phyloP scores from a whole-genome alignment of 805 yeast species.

The Candida insectorum region DNA sequence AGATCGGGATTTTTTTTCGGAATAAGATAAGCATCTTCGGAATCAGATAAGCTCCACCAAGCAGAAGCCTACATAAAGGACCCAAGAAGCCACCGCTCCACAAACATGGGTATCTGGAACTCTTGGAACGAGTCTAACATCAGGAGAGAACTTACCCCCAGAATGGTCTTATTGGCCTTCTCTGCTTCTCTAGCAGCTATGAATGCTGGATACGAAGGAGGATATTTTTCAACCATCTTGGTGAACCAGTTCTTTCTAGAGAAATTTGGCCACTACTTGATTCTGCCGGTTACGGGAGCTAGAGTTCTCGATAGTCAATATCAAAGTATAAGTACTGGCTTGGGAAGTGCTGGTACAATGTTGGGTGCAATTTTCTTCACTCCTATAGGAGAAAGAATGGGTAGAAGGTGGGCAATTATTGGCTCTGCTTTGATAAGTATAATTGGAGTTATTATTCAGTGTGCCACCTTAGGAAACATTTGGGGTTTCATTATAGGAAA shows the following conservation, averaged over 20 bases:
- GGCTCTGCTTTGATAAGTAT: conserved; percentile 18
- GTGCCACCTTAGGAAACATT: conserved; percentile 17
- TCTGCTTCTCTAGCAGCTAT: conserved; percentile 1
- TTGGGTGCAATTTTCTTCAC: conserved; percentile 1
- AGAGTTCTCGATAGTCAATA: neutral
- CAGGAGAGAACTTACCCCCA: neutral
- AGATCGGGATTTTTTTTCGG: too few relatives aligned
- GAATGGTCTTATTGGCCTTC: neutral
- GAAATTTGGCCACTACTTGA: neutral
- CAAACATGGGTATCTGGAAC: too few relatives aligned
- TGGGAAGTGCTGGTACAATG: conserved; percentile 2
- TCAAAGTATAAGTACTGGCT: conserved; percentile 1
- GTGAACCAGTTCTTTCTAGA: conserved; percentile 1
- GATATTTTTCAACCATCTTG: conserved; percentile 1
- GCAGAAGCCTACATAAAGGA: too few relatives aligned
- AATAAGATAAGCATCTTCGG: too few relatives aligned
- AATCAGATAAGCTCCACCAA: too few relatives aligned
- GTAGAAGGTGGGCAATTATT: conserved; percentile 28
- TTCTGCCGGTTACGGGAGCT: neutral
- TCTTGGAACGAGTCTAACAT: too few relatives aligned
- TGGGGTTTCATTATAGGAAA: conserved; percentile 35
- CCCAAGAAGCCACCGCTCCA: too few relatives aligned
- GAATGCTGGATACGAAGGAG: conserved; percentile 3
- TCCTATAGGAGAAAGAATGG: conserved; percentile 12
- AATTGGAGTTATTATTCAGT: conserved; percentile 26